Conservation (phyloP, 2,329 filamentous ascomycete species). For the Erysiphe pulchra region DNA sequence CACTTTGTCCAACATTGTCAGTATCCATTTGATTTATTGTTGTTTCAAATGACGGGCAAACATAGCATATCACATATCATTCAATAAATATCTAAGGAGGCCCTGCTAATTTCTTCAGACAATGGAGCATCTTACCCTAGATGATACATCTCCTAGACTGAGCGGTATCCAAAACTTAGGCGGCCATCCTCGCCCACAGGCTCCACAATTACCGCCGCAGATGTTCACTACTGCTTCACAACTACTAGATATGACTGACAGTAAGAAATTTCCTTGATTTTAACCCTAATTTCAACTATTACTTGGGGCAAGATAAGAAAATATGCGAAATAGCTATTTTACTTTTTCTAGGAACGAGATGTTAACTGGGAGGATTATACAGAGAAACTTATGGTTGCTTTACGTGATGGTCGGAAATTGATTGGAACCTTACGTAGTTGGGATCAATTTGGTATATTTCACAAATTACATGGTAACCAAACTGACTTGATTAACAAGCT, state of each 20-base stretch:
- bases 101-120: constrained; percentile 1
- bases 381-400: constrained; percentile 87
- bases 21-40: no score
- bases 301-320: neutral
- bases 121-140: constrained; percentile 29
- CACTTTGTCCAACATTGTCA: no score
- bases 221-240: constrained; percentile 98
- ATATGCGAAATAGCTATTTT: neutral
- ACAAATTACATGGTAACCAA: neutral
- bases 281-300: neutral
- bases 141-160: constrained; percentile 18
- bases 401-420: constrained; percentile 83
- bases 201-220: constrained; percentile 51
- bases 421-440: constrained; percentile 82
- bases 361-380: neutral
- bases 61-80: neutral
- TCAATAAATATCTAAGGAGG: neutral
- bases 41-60: no score
- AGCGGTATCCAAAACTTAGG: neutral
- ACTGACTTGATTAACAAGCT: neutral
- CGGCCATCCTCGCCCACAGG: constrained; percentile 1
- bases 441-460: constrained; percentile 72
- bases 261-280: constrained; percentile 31
- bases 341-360: neutral
- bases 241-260: constrained; percentile 86